phyloP scores from a whole-genome alignment of 2,329 filamentous ascomycete species.

The Mollisia scopiformis region DNA sequence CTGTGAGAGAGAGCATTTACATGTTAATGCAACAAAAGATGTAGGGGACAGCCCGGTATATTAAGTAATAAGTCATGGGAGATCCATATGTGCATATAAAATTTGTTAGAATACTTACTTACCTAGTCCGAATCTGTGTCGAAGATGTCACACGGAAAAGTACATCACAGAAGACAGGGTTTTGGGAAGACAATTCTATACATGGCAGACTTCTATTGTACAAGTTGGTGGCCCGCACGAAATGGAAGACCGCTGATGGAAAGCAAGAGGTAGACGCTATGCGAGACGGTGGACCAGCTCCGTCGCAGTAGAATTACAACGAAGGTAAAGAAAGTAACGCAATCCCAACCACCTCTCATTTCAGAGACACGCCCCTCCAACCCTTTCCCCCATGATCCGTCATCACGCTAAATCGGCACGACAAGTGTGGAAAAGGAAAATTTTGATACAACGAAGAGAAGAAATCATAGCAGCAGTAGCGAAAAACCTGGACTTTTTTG shows the following conservation, averaged over 20 bases:
- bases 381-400: conserved; percentile 27
- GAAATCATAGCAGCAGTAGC: conserved; percentile 25
- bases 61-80: no score
- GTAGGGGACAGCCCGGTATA: no score
- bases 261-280: conserved; percentile 24
- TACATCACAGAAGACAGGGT: not conserved
- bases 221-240: conserved; percentile 33
- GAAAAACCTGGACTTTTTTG: conserved; percentile 32
- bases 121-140: no score
- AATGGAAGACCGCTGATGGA: conserved; percentile 19
- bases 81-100: no score
- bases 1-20: no score
- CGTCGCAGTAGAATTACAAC: conserved; percentile 37
- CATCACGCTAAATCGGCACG: conserved; percentile 40
- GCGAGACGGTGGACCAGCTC: conserved; percentile 35
- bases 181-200: conserved; percentile 14
- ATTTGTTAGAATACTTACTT: no score
- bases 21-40: no score
- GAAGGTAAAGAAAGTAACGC: conserved; percentile 34
- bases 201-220: conserved; percentile 17
- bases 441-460: conserved; percentile 38
- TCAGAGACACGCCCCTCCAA: conserved; percentile 24
- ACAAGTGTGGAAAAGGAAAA: conserved; percentile 31
- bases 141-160: not conserved
- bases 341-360: conserved; percentile 22